Evolutionary conservation across 805 yeast genomes (phyloP), one percentile per base, ranked within the genome.

Genomic region (Yamadazyma endophytica): DNA sequence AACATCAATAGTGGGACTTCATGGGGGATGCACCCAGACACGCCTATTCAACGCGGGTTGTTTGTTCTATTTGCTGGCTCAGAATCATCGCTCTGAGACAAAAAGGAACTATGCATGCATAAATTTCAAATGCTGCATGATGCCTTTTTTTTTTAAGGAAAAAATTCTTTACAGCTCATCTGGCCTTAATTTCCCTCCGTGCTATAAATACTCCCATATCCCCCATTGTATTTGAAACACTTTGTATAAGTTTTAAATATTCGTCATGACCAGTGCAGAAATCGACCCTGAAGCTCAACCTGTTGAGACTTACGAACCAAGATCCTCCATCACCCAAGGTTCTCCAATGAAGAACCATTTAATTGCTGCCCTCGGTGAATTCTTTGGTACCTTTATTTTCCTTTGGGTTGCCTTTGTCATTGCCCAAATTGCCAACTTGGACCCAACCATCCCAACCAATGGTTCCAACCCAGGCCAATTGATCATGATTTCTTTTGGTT

Each of bases 321-420:
- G 47, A 31, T 42, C 36, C 13, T 18, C 37, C n/a, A 13, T 27
- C 9, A 37, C 39, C 23, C 26, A 33, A 15, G 48, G 46, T 16
- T 41, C 56, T 14, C 43, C 54, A 13, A 23, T 36, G 31, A 56
- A 54, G 33, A 79, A 81, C 62, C 85, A 81, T 47, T 44, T 73
- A 28, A 65, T 82, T 47, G 89, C 87, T n/a, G 67, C 71, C 21
- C 58, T 74, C 37, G 92, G 88, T 56, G 96, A 86, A 61, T 83
- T 86, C 57, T 72, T 77, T 48, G 96, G 96, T 48, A 86, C 96
- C 21, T 86, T 83, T 53, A 68, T 82, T 56, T 86, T 86, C 63
- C 65, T 87, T 42, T 82, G 87, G 82, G 70, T 78, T 39, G 95
- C 95, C 4, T 83, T 73, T 44, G 70, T 82, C 32, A 84, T 85